These are phyloP conservation scores for Huntiella bhutanensis DNA, from an alignment of 2,329 filamentous ascomycete species.

Conservation along the genomic window DNA sequence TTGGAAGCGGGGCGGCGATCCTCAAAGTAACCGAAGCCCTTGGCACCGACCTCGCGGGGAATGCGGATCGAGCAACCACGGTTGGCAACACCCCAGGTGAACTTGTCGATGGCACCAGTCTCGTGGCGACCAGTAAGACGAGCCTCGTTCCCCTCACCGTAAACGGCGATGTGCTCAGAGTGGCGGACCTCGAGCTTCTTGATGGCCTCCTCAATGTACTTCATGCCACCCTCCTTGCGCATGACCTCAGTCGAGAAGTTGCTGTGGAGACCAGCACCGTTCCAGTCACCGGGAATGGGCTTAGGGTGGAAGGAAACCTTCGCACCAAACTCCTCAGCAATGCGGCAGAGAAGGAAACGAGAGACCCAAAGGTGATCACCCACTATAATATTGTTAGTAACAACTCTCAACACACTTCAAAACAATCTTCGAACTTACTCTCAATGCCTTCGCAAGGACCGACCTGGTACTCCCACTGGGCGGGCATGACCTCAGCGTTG, in stretches of 20 bases:
- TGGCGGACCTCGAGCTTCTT: conserved; percentile 67
- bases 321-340: conserved; percentile 90
- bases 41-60: conserved; percentile 63
- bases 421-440: conserved; percentile 32
- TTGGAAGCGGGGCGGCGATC: conserved; percentile 69
- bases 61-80: conserved; percentile 89
- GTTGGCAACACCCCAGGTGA: conserved; percentile 89
- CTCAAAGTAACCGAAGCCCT: conserved; percentile 92
- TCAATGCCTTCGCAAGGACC: conserved; percentile 75
- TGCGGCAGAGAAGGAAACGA: conserved; percentile 68
- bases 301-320: conserved; percentile 93
- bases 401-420: not conserved
- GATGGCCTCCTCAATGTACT: conserved; percentile 72
- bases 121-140: conserved; percentile 88
- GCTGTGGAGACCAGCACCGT: conserved; percentile 82
- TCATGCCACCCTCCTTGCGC: conserved; percentile 84
- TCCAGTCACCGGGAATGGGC: conserved; percentile 84
- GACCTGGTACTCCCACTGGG: conserved; percentile 86
- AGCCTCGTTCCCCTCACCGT: conserved; percentile 87
- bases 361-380: conserved; percentile 89
- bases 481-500: conserved; percentile 97
- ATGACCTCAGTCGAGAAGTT: conserved; percentile 87
- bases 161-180: conserved; percentile 74
- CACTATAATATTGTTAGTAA: conserved; percentile 31
- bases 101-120: conserved; percentile 83